Conservation (phyloP, 495 filamentous ascomycete species). For the Xylaria intraflava region DNA sequence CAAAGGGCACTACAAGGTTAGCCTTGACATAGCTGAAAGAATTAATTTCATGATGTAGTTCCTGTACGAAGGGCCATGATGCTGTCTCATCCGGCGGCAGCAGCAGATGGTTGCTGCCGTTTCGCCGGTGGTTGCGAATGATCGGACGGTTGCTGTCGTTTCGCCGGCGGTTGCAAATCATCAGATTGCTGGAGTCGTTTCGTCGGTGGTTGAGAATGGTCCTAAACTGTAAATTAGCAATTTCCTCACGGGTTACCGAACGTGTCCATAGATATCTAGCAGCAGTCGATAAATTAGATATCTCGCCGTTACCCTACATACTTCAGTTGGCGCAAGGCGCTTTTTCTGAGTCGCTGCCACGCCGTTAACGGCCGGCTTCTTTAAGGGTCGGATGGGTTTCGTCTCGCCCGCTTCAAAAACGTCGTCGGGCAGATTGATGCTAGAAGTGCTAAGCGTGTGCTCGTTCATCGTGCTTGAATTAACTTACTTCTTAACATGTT, state of each 20-base stretch:
- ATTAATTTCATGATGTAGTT: not conserved
- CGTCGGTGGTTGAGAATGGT: slow-evolving; percentile 21
- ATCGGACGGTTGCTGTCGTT: slow-evolving; percentile 23
- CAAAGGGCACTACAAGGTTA: slow-evolving; percentile 18
- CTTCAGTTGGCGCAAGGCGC: slow-evolving; percentile 27
- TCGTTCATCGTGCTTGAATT: slow-evolving; percentile 2
- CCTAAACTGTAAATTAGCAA: slow-evolving; percentile 24
- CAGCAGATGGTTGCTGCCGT: slow-evolving; percentile 28
- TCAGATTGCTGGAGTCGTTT: slow-evolving; percentile 25
- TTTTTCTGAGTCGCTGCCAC: slow-evolving; percentile 21
- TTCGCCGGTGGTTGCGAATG: no score
- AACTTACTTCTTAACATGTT: slow-evolving; percentile 69
- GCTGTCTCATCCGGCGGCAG: slow-evolving; percentile 29
- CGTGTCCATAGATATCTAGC: slow-evolving; percentile 22
- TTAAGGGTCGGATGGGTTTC: slow-evolving; percentile 56
- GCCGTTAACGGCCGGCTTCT: slow-evolving; percentile 31
- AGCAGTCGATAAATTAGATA: slow-evolving; percentile 20
- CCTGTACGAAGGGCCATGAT: not conserved
- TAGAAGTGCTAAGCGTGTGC: slow-evolving; percentile 32
- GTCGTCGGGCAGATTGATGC: slow-evolving; percentile 80
- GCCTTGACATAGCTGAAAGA: slow-evolving; percentile 7
- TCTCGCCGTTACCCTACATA: slow-evolving; percentile 25
- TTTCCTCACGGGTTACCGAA: slow-evolving; percentile 17
- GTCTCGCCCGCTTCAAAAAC: slow-evolving; percentile 78
- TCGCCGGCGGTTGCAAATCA: slow-evolving; percentile 25